Base-by-base conservation (phyloP, 805 yeast species). In the Lipomyces yamadae region DNA sequence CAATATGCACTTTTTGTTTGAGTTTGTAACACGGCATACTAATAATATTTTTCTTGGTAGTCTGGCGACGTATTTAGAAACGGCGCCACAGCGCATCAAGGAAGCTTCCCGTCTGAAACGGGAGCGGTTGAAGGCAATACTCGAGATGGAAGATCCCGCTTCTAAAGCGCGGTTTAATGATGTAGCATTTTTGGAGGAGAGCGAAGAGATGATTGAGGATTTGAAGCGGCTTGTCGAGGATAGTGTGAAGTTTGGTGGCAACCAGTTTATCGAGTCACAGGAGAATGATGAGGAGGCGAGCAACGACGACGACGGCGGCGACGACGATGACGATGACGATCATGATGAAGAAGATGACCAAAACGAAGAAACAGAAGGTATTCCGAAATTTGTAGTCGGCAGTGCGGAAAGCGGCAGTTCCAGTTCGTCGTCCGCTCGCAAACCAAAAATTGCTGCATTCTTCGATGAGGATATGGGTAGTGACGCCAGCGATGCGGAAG, bases 151-250 rank as follows among this genome's bases (percentile, higher is more conserved):
- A 56, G 78, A 65, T 54, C 62, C 77, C 2, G 66, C 70, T 37
- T 72, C 74, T 61, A 73, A 73, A 30, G 71, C 75, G 37, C 77
- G 76, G 68, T 81, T 76, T 70, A 80, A 77, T 13, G 83, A 82
- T 61, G 74, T 75, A 5, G 71, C 75, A 63, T 77, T 72, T 58
- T 64, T 82, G n/a, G 82, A 81, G 8, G 79, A 79, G 29, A 63
- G 77, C n/a, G 84, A 83, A 53, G 72, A 68, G n/a, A 74, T 79
- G 60, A 64, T 78, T 50, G 78, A 78, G 8, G 80, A 78, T 32
- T 75, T 82, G 2, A 70, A 76, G 52, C 70, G 72, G 2, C 64
- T 77, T 4, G 78, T 77, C 0, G 72, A 70, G 6, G 65, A 62
- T 11, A 42, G 48, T n/a, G 48, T 42, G 48, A 42, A 42, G 48